Base-by-base conservation (phyloP, 352 stramenopile species). In the Achlya hypogyna region DNA sequence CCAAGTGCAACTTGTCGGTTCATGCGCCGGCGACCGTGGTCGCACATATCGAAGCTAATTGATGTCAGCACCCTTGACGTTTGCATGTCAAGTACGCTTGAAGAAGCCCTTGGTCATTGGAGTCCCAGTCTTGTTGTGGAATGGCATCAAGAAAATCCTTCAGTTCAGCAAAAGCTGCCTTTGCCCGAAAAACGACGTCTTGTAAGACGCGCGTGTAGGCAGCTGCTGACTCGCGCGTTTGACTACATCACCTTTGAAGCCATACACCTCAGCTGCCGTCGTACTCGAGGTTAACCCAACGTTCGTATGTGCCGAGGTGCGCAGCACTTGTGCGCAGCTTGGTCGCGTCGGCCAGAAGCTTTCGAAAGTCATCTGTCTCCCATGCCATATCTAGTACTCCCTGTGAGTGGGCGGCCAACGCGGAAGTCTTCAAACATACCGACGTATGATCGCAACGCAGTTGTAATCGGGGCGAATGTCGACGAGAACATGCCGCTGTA, bases 1-100 rank as follows among this genome's bases (percentile, higher is more conserved):
- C 60, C 60, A 10, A 67, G 28, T 31, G 59, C 60, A 4, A 47
- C n/a, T 4, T 22, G 51, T 10, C 45, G 45, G 27, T 67, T 49
- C 42, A 67, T 54, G 2, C 60, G 42, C 16, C 60, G 60, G 18
- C 38, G 51, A 10, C 38, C 60, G 51, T 67, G 60, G 32, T 67
- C 51, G 51, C 60, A 67, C 8, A 16, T 8, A n/a, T 34, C 42
- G 42, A 35, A 67, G 20, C 60, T 67, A 42, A n/a, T n/a, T n/a
- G n/a, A n/a, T n/a, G n/a, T n/a, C n/a, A n/a, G n/a, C n/a, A n/a
- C n/a, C n/a, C n/a, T n/a, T n/a, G n/a, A n/a, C n/a, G n/a, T n/a
- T n/a, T n/a, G n/a, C n/a, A n/a, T n/a, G 38, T 62, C 29, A 14
- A 14, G n/a, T 65, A 65, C 59, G 16, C 59, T 34, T 34, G 6